Conservation (phyloP, 2,329 filamentous ascomycete genomes). For the Nemania sp. region DNA sequence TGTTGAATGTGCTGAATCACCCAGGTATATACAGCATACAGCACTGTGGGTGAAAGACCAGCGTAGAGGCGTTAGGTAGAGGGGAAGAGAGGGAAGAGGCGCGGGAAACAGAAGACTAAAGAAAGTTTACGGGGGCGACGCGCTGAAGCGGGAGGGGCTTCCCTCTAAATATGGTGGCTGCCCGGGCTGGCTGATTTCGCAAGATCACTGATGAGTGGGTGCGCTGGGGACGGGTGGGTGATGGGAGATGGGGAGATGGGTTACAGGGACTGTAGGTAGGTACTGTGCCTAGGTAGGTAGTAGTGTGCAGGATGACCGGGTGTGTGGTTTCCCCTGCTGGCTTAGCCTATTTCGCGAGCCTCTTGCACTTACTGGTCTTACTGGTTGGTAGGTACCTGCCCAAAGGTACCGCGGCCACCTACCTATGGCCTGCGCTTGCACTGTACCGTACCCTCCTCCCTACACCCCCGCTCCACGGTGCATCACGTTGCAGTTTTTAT, state of each 20-base stretch:
- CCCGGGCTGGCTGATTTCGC: constrained; percentile 47
- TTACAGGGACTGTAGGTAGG: constrained; percentile 16
- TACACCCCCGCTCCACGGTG: constrained; percentile 14
- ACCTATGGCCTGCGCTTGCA: constrained; percentile 6
- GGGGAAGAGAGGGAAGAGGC: constrained; percentile 37
- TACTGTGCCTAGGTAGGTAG: constrained; percentile 5
- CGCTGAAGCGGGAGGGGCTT: constrained; percentile 47
- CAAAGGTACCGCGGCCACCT: constrained; percentile 2
- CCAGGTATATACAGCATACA: constrained; percentile 26
- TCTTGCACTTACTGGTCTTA: constrained; percentile 1
- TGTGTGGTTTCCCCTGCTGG: constrained; percentile 32
- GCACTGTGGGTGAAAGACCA: constrained; percentile 22
- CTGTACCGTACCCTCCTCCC: constrained; percentile 10
- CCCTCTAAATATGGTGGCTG: constrained; percentile 48
- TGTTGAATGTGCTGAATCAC: constrained; percentile 29
- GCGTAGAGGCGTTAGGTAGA: constrained; percentile 4
- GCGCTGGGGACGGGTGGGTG: constrained; percentile 34
- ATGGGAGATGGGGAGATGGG: constrained; percentile 6
- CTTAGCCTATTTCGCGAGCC: constrained; percentile 22
- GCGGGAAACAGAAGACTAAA: constrained; percentile 42
- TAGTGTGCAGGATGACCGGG: constrained; percentile 20
- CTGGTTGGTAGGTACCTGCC: constrained; percentile 10
- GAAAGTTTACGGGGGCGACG: constrained; percentile 45
- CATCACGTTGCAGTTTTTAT: constrained; percentile 29
- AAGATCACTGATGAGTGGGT: constrained; percentile 45